A percentile compares a stretch with the other conserved stretches of the same genome.
Evolutionary conservation across 2,329 filamentous ascomycete species (phyloP).

Genomic region (Colletotrichum truncatum): DNA sequence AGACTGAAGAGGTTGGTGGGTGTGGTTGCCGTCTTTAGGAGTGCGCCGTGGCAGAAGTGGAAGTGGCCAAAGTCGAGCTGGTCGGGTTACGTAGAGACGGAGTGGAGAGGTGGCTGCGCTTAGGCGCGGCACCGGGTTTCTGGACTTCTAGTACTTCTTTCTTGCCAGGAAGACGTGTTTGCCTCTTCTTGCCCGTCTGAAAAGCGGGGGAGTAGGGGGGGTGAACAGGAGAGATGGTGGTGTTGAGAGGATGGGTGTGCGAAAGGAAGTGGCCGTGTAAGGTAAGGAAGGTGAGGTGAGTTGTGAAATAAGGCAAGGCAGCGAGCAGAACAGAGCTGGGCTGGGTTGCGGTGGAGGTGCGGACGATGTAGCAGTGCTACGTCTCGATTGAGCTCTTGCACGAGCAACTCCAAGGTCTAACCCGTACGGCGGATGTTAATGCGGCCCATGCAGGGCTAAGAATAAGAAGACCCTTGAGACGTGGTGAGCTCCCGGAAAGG

Average conservation of each 20-base stretch:
- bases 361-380: constrained; percentile 9
- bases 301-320: neutral
- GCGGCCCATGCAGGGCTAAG: constrained; percentile 29
- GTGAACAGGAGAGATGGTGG: constrained; percentile 2
- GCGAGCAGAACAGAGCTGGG: neutral
- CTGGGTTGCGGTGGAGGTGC: neutral
- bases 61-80: constrained; percentile 16
- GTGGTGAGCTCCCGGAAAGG: neutral
- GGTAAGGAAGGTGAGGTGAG: constrained; percentile 14
- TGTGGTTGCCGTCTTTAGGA: constrained; percentile 26
- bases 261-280: constrained; percentile 1
- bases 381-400: constrained; percentile 12
- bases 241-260: constrained; percentile 3
- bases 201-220: constrained; percentile 16
- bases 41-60: constrained; percentile 26
- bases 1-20: constrained; percentile 26
- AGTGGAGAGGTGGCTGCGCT: constrained; percentile 31
- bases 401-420: constrained; percentile 24
- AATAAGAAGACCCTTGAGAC: constrained; percentile 22
- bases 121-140: constrained; percentile 28
- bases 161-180: constrained; percentile 10
- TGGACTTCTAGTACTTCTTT: constrained; percentile 27
- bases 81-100: constrained; percentile 19
- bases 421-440: constrained; percentile 22
- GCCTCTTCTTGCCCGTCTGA: constrained; percentile 15